Conservation (phyloP, 257 asterid genomes). For the Gentiana straminea region DNA sequence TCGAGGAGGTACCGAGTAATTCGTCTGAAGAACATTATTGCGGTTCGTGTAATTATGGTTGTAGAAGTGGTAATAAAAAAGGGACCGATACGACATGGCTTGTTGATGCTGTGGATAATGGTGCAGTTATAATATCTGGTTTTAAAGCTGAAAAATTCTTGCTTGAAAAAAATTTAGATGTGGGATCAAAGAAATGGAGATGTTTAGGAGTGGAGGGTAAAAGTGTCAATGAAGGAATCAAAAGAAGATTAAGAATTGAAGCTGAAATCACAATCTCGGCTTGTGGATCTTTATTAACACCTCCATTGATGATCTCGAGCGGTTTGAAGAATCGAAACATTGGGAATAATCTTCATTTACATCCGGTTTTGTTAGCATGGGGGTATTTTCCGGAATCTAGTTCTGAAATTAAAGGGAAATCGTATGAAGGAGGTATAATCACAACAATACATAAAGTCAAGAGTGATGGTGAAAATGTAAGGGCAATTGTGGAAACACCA, state of each 20-base stretch:
- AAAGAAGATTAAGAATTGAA: conserved; percentile 28
- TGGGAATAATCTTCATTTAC: conserved; percentile 75
- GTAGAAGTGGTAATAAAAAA: conserved; percentile 66
- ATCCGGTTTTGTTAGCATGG: conserved; percentile 91
- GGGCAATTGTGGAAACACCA: conserved; percentile 52
- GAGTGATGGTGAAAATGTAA: conserved; percentile 17
- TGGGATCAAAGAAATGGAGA: conserved; percentile 18
- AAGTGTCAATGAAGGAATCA: conserved; percentile 22
- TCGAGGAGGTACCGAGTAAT: conserved; percentile 44
- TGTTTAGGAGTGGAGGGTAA: conserved; percentile 59
- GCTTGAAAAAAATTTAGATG: conserved; percentile 11
- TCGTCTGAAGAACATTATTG: conserved; percentile 60
- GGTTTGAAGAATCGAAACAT: conserved; percentile 60
- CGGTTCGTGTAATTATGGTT: conserved; percentile 77
- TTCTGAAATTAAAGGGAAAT: conserved; percentile 36
- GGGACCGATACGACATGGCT: conserved; percentile 86
- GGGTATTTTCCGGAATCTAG: conserved; percentile 60
- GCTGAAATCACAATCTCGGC: conserved; percentile 73
- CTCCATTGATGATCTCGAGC: conserved; percentile 62
- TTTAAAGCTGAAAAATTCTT: conserved; percentile 50
- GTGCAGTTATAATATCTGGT: conserved; percentile 68
- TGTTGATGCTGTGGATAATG: conserved; percentile 66
- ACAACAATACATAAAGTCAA: conserved; percentile 56
- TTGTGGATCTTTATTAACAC: conserved; percentile 75
- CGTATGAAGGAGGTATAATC: conserved; percentile 72